A percentile compares a stretch with the other conserved stretches of the same genome.
phyloP scores from a whole-genome alignment of 129 eudicot species.

The Ambrosia trifida region DNA sequence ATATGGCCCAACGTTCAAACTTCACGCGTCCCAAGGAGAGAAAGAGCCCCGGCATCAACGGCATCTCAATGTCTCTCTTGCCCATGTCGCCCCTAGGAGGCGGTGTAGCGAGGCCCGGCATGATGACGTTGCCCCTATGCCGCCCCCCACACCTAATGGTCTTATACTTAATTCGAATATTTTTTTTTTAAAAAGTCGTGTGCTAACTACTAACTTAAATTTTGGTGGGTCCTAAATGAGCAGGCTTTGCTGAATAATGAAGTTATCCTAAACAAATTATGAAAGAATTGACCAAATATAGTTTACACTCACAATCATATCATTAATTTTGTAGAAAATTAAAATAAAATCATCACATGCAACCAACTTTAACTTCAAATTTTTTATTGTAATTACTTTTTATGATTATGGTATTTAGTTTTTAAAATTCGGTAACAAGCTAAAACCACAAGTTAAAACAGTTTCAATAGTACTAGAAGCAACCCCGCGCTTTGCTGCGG shows the following conservation, averaged over 20 bases:
- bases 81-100: too few species aligned
- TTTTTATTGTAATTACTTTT: background rate
- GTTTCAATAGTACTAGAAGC: too few species aligned
- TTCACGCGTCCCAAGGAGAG: too few species aligned
- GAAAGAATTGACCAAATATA: conserved; percentile 22
- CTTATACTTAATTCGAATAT: background rate
- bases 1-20: too few species aligned
- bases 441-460: too few species aligned
- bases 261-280: conserved; percentile 32
- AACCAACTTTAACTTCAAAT: background rate
- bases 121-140: too few species aligned
- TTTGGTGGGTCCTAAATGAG: conserved; percentile 27
- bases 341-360: conserved; percentile 22
- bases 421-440: too few species aligned
- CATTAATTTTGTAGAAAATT: conserved; percentile 13
- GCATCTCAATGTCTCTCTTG: too few species aligned
- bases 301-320: conserved; percentile 27
- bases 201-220: background rate
- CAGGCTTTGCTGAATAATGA: conserved; percentile 32
- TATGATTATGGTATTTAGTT: background rate
- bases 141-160: too few species aligned
- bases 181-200: background rate
- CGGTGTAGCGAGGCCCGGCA: too few species aligned
- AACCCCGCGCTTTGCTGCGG: too few species aligned
- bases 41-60: too few species aligned